Percentiles rank a stretch among this genome's conserved stretches.
Conservation (phyloP, 2,329 filamentous ascomycete genomes). For the Uncinocarpus reesii region DNA sequence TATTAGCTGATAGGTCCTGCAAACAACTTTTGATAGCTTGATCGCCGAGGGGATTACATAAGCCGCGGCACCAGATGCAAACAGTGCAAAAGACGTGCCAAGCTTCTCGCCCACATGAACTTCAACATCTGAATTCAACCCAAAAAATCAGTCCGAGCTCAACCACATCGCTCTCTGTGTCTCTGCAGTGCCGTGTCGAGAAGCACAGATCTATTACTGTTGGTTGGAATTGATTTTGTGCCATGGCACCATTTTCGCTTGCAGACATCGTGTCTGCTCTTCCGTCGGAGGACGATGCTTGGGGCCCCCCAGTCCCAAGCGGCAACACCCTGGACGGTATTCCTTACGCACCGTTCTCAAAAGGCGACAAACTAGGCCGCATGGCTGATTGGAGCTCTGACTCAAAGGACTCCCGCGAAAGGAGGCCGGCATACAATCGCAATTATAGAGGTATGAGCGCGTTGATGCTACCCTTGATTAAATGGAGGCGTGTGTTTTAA, state of each 20-base stretch:
- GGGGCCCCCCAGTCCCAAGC: constrained; percentile 73
- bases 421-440: constrained; percentile 79
- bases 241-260: constrained; percentile 47
- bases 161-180: background rate
- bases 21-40: no score
- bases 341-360: constrained; percentile 95
- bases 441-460: constrained; percentile 69
- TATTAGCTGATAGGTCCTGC: no score
- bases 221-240: background rate
- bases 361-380: constrained; percentile 94
- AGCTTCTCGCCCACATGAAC: constrained; percentile 8
- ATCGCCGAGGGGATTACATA: background rate
- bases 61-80: background rate
- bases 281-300: constrained; percentile 66
- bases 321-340: constrained; percentile 90
- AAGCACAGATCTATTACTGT: background rate
- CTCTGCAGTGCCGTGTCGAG: no score
- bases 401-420: constrained; percentile 62
- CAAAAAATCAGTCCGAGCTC: constrained; percentile 4
- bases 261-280: constrained; percentile 60
- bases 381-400: constrained; percentile 98
- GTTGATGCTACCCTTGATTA: background rate
- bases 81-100: constrained; percentile 5
- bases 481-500: constrained; percentile 14
- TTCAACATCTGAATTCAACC: constrained; percentile 7